These are phyloP conservation scores for Populus alba DNA, from an alignment of 345 rosid species.

Conservation along the genomic window DNA sequence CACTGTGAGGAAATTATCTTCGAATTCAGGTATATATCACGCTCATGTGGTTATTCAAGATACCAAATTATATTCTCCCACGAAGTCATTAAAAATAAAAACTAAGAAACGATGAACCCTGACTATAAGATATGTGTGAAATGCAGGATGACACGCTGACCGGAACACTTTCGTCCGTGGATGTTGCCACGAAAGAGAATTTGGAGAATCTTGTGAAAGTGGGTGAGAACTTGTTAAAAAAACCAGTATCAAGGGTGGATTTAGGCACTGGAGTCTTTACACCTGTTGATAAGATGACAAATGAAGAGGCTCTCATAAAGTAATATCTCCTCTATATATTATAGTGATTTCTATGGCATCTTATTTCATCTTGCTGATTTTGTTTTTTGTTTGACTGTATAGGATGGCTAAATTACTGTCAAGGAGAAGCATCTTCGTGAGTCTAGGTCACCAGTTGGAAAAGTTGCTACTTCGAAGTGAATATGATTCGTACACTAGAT, in stretches of 20 bases:
- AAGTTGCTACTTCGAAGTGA: not conserved
- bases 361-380: not conserved
- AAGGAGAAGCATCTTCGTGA: slow-evolving; percentile 48
- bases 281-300: slow-evolving; percentile 33
- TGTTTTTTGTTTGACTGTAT: not conserved
- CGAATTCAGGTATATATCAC: slow-evolving; percentile 41
- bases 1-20: slow-evolving; percentile 43
- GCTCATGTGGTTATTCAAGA: not conserved
- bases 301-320: slow-evolving; percentile 56
- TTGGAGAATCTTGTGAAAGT: slow-evolving; percentile 39
- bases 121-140: no score
- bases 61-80: not conserved
- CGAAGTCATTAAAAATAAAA: no score
- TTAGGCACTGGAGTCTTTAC: slow-evolving; percentile 43
- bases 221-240: slow-evolving; percentile 49
- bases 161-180: slow-evolving; percentile 48
- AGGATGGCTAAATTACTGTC: slow-evolving; percentile 67
- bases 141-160: slow-evolving; percentile 33
- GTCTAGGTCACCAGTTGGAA: slow-evolving; percentile 33
- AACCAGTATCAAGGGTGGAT: slow-evolving; percentile 49
- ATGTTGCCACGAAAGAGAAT: slow-evolving; percentile 14
- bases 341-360: not conserved
- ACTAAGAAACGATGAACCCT: no score
- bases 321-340: not conserved
- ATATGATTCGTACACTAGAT: not conserved